Base-by-base conservation (phyloP, 768 basidiomycete genomes). In the Galerina marginata region DNA sequence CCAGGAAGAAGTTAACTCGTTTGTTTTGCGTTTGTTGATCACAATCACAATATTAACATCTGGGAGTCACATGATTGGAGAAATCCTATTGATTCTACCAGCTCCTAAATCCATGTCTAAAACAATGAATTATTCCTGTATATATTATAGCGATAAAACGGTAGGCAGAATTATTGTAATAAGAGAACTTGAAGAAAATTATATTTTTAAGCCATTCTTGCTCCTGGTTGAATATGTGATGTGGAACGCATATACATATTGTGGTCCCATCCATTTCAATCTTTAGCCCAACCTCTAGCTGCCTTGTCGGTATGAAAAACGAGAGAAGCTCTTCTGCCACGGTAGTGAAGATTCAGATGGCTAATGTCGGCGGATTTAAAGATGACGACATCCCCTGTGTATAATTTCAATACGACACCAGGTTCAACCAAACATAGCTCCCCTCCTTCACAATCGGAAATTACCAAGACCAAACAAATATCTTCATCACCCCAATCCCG, bases 321-420 rank as follows among this genome's bases (percentile, higher is more conserved):
- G 4, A 72, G 37, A 44, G 69, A 72, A 10, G 59, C 68, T 38
- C 65, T 15, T n/a, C 52, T 16, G 26, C 69, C 69, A 33, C 44
- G 44, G 43, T 58, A 69, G 47, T 68, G 69, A n/a, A 67, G 50
- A 48, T 72, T 72, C 29, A 68, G 68, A 47, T 72, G 70, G 23
- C 59, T 67, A 23, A 69, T 61, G 2, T 64, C 39, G 26, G 33
- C 26, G 6, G 71, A 72, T 29, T 53, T 25, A 59, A 72, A 72
- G 14, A 62, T 46, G 9, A 67, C 9, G 2, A 61, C 33, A 60
- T 72, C 67, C 29, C 29, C 29, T 33, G 29, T 26, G 68, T 66
- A 40, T 50, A 66, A n/a, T 11, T 63, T 37, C 6, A 73, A 16
- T 10, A 67, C 60, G 6, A 72, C 50, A 20, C 71, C 67, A 11